Evolutionary conservation across 495 filamentous ascomycete species (phyloP).

Genomic region (Trichocladium antarcticum): DNA sequence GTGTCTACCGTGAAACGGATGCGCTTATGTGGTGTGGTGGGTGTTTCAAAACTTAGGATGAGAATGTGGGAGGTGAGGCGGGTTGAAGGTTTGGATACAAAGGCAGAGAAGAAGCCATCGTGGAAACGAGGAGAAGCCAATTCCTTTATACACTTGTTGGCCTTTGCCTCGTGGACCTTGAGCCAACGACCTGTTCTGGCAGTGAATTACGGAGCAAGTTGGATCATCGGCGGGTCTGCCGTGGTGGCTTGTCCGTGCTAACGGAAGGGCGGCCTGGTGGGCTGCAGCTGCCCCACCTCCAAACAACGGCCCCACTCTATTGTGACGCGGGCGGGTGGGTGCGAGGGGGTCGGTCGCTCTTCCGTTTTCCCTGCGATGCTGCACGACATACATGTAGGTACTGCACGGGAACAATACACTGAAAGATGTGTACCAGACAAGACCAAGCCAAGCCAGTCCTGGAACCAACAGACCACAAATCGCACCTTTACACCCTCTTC

Average conservation of each 20-base stretch:
- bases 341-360: neutral
- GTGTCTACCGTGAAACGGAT: neutral
- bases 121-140: neutral
- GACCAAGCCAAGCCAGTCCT: too few species aligned
- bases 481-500: too few species aligned
- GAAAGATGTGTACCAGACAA: too few species aligned
- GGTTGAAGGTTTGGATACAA: neutral
- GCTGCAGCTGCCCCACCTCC: constrained; percentile 3
- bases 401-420: too few species aligned
- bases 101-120: neutral
- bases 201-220: neutral
- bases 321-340: neutral
- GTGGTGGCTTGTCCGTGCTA: constrained; percentile 3
- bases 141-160: constrained; percentile 2
- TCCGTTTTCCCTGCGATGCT: constrained; percentile 5
- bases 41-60: neutral
- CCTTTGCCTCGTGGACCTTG: neutral
- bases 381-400: too few species aligned
- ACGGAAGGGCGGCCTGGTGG: constrained; percentile 2
- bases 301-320: neutral
- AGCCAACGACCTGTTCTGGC: neutral
- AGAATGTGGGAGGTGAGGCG: too few species aligned
- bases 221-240: constrained; percentile 5
- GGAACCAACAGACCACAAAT: too few species aligned
- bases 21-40: too few species aligned